Conservation (phyloP, 2,329 filamentous ascomycete genomes). For the Paramyrothecium roridum region DNA sequence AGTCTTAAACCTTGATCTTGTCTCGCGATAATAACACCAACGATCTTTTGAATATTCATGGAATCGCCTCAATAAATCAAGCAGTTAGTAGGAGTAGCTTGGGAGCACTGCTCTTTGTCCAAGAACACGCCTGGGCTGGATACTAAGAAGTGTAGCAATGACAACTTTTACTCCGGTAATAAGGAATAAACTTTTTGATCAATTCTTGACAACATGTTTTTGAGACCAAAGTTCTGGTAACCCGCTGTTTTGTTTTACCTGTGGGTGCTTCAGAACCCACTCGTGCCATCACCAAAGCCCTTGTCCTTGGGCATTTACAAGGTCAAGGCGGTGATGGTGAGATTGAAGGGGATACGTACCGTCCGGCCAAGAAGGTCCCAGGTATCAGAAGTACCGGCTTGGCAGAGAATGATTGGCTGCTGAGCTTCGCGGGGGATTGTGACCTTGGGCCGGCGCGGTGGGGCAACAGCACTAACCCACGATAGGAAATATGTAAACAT, state of each 20-base stretch:
- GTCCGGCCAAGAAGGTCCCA: conserved; percentile 18
- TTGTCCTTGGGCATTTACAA: background rate
- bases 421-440: conserved; percentile 15
- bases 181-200: too few species aligned
- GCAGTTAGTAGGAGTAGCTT: too few species aligned
- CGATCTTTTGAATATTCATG: too few species aligned
- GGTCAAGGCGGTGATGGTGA: background rate
- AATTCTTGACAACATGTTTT: too few species aligned
- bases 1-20: background rate
- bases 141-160: too few species aligned
- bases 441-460: conserved; percentile 14
- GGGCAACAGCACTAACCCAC: conserved; percentile 32
- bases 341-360: conserved; percentile 2
- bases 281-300: background rate
- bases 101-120: too few species aligned
- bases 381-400: conserved; percentile 1
- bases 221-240: too few species aligned
- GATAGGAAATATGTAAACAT: conserved; percentile 47
- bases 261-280: background rate
- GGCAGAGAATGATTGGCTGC: conserved; percentile 20
- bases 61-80: too few species aligned
- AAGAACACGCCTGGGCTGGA: too few species aligned
- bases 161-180: too few species aligned
- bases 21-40: too few species aligned
- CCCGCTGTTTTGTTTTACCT: too few species aligned